Conservation (phyloP, 1,284 basidiomycete species). For the Phellopilus nigrolimitatus region DNA sequence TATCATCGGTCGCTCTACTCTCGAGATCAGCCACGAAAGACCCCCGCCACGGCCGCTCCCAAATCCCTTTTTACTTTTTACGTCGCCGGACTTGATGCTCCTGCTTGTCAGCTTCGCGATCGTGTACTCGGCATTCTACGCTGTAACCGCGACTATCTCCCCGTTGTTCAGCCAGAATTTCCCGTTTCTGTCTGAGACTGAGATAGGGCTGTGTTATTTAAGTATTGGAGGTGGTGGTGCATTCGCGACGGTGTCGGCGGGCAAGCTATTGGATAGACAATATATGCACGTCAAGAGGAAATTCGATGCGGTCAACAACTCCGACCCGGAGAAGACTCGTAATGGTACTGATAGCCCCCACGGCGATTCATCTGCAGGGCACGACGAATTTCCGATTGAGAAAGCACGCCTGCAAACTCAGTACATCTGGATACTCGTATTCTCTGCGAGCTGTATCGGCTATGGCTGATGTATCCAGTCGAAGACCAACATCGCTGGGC, state of each 20-base stretch:
- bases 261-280: constrained; percentile 53
- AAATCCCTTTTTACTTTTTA: constrained; percentile 59
- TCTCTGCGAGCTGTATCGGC: constrained; percentile 40
- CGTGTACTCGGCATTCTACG: constrained; percentile 58
- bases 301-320: constrained; percentile 22
- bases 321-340: constrained; percentile 23
- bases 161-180: constrained; percentile 56
- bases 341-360: not conserved
- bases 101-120: constrained; percentile 58
- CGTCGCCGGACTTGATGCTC: constrained; percentile 55
- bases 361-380: constrained; percentile 12
- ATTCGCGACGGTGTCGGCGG: constrained; percentile 23
- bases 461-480: constrained; percentile 64
- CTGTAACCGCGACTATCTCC: constrained; percentile 60
- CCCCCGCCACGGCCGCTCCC: constrained; percentile 35
- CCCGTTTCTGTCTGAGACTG: constrained; percentile 55
- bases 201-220: constrained; percentile 68
- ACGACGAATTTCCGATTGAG: constrained; percentile 27
- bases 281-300: constrained; percentile 40
- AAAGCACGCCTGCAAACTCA: constrained; percentile 38
- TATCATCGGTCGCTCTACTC: constrained; percentile 39
- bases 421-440: constrained; percentile 39
- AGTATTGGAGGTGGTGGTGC: constrained; percentile 34
- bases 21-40: constrained; percentile 23
- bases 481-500: constrained; percentile 46